These are phyloP conservation scores for Chlamydomonas schloesseri DNA, from an alignment of 139 green algal genomes.

Conservation along the genomic window DNA sequence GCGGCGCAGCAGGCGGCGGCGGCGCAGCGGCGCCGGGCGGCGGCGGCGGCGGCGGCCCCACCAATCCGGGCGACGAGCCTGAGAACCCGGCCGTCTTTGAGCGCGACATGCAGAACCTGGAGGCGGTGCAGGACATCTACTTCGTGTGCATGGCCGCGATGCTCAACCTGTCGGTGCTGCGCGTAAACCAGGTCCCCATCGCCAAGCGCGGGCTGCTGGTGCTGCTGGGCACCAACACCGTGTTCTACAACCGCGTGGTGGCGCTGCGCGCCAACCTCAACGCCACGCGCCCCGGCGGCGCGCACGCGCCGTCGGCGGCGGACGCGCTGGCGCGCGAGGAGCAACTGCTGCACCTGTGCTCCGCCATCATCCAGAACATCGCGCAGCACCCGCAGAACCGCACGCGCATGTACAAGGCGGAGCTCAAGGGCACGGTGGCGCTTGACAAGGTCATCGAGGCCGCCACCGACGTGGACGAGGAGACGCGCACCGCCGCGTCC, in stretches of 20 bases:
- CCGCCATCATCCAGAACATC: slow-evolving; percentile 76
- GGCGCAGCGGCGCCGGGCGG: background rate
- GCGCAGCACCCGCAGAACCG: slow-evolving; percentile 76
- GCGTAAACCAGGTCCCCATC: slow-evolving; percentile 67
- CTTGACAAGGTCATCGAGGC: slow-evolving; percentile 53
- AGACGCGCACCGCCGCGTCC: slow-evolving; percentile 12
- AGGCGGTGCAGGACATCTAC: slow-evolving; percentile 73
- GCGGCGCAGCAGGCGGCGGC: background rate
- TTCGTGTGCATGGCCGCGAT: slow-evolving; percentile 64
- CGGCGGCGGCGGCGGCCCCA: background rate
- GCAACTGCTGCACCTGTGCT: slow-evolving; percentile 67
- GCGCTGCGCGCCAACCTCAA: slow-evolving; percentile 25
- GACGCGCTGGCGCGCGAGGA: slow-evolving; percentile 50
- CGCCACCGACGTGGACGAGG: slow-evolving; percentile 48
- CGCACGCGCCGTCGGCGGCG: background rate
- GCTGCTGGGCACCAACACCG: slow-evolving; percentile 72
- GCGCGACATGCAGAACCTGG: slow-evolving; percentile 66
- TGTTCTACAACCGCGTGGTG: slow-evolving; percentile 57
- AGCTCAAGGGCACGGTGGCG: slow-evolving; percentile 62
- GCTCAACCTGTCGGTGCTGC: slow-evolving; percentile 77
- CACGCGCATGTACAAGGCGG: slow-evolving; percentile 76
- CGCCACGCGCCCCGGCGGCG: slow-evolving; percentile 11
- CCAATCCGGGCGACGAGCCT: too few species aligned
- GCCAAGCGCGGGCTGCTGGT: slow-evolving; percentile 69
- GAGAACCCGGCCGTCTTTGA: slow-evolving; percentile 60